A percentile compares a stretch with the other conserved stretches of the same genome.
phyloP scores from a whole-genome alignment of 495 filamentous ascomycete genomes.

The Sordaria brevicollis region DNA sequence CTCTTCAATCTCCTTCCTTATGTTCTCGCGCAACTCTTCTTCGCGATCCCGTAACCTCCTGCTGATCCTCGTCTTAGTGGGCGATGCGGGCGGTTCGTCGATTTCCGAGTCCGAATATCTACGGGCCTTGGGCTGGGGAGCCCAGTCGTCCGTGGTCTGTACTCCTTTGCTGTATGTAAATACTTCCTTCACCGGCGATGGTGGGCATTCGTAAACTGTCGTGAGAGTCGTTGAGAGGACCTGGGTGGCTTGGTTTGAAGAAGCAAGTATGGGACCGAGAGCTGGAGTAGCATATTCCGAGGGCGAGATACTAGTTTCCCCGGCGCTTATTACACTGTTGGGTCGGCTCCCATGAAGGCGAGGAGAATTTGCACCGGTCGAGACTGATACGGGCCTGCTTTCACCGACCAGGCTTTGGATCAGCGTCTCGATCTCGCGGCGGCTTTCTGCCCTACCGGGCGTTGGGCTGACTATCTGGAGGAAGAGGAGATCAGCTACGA shows the following conservation, averaged over 20 bases:
- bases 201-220: slow-evolving; percentile 65
- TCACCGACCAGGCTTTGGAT: slow-evolving; percentile 72
- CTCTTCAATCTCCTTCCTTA: slow-evolving; percentile 85
- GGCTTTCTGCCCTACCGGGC: slow-evolving; percentile 57
- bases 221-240: slow-evolving; percentile 54
- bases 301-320: slow-evolving; percentile 58
- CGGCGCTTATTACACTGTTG: slow-evolving; percentile 69
- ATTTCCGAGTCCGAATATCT: slow-evolving; percentile 51
- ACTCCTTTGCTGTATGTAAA: slow-evolving; percentile 94
- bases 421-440: slow-evolving; percentile 72
- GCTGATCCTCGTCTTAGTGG: slow-evolving; percentile 55
- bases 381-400: slow-evolving; percentile 60
- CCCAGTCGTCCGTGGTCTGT: slow-evolving; percentile 64
- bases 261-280: slow-evolving; percentile 23
- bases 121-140: slow-evolving; percentile 40
- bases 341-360: slow-evolving; percentile 65
- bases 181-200: slow-evolving; percentile 64
- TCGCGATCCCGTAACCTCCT: slow-evolving; percentile 68
- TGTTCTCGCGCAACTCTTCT: slow-evolving; percentile 75
- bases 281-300: slow-evolving; percentile 41
- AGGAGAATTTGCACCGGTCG: slow-evolving; percentile 52
- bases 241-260: slow-evolving; percentile 18
- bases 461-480: slow-evolving; percentile 31
- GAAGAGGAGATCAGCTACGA: slow-evolving; percentile 45
- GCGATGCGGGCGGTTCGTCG: slow-evolving; percentile 38